Evolutionary conservation across 306 rosid species (phyloP), one percentile per base, ranked within the genome.

Genomic region (Trifolium repens): DNA sequence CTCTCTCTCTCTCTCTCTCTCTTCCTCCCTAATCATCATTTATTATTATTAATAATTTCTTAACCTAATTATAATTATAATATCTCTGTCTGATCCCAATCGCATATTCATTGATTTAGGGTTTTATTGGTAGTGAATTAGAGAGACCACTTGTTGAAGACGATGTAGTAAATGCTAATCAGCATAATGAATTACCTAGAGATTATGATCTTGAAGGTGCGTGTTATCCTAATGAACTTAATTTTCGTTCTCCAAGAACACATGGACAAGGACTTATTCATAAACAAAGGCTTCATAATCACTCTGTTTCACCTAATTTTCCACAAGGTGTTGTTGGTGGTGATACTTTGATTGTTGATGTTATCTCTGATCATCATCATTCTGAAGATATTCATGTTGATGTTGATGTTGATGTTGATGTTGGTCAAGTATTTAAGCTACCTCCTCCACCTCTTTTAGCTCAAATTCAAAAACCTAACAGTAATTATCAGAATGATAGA

Each of bases 141-240:
- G 99, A 92, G 71, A 87, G 93, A 73, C 98, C 98, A 55, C 92
- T 96, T 67, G 92, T 92, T 46, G 88, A 66, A 67, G 81, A 34
- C 16, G 76, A 73, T 15, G 77, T 16, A 7, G 77, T 16, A 7
- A 79, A 79, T 80, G 77, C 9, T 7, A 75, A 78, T 82, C 87
- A 42, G 72, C 66, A 15, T 46, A 64, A 75, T 79, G 97, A 89
- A 82, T 78, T 88, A 71, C 90, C 83, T 19, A 82, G 90, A 55
- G 97, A 87, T 80, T 89, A 88, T 59, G 92, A 96, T 88, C 91
- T 89, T 55, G 98, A 92, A 85, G 99, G 97, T 75, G 96, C 96
- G 0, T 71, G 86, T 75, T 73, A 78, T 46, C 90, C 80, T 19
- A 85, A 35, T 83, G 97, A 94, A 69, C 85, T 77, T 67, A 89